Conservation (phyloP, 139 green algal species). For the Desmodesmus armatus region DNA sequence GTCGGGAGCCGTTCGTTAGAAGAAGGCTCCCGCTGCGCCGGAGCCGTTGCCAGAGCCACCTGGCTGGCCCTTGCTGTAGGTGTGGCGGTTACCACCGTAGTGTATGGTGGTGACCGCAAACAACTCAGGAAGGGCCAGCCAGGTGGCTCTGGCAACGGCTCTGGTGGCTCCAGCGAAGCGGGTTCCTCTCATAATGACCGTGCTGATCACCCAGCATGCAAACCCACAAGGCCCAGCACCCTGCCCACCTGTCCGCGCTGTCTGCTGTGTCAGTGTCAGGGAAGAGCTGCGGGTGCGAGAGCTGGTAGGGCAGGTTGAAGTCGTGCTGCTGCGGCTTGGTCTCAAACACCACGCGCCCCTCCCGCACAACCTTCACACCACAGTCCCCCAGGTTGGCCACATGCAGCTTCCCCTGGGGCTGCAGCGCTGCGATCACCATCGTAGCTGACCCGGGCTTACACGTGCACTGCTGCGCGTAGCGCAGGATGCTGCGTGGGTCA, state of each 20-base stretch:
- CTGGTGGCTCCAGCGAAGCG: too few relatives aligned
- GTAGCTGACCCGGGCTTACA: conserved; percentile 54
- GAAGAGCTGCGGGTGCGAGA: conserved; percentile 70
- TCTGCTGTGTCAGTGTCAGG: conserved; percentile 70
- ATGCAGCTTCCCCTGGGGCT: conserved; percentile 56
- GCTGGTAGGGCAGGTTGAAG: conserved; percentile 98
- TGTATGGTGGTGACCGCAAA: too few relatives aligned
- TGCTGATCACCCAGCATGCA: neutral
- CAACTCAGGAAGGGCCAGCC: too few relatives aligned
- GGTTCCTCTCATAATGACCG: too few relatives aligned
- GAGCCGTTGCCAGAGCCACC: too few relatives aligned
- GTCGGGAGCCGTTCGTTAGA: too few relatives aligned
- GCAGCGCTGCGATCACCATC: conserved; percentile 47
- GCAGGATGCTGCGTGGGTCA: conserved; percentile 57
- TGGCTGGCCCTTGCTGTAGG: too few relatives aligned
- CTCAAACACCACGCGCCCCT: conserved; percentile 71
- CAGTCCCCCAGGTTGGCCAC: conserved; percentile 89
- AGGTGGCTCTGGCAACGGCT: too few relatives aligned
- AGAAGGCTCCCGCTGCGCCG: too few relatives aligned
- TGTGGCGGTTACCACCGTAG: too few relatives aligned
- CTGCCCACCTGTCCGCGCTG: conserved; percentile 61
- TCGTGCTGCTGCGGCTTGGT: conserved; percentile 91
- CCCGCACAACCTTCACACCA: conserved; percentile 73
- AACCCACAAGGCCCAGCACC: neutral
- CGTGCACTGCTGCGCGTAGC: conserved; percentile 57